These are phyloP conservation scores for Pseudopyricularia javanii DNA, from an alignment of 2,329 filamentous ascomycete genomes.

Conservation along the genomic window DNA sequence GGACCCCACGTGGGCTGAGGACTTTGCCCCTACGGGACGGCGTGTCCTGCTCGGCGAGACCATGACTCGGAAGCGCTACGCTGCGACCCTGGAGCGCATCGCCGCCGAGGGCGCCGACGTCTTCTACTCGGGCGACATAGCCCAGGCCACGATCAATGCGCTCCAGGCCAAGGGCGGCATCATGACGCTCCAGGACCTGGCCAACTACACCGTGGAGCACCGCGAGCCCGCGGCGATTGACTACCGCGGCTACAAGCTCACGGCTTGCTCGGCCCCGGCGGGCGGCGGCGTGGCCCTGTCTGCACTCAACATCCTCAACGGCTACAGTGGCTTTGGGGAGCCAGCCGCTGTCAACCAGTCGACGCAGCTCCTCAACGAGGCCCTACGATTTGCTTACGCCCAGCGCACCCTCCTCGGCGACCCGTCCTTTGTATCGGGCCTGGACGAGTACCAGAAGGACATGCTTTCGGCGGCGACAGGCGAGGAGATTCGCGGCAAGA, in stretches of 20 bases:
- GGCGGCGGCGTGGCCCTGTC: conserved; percentile 61
- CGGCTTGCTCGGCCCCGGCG: conserved; percentile 56
- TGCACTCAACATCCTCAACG: conserved; percentile 63
- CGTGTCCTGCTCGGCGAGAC: conserved; percentile 55
- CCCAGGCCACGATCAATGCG: conserved; percentile 56
- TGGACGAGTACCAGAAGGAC: conserved; percentile 44
- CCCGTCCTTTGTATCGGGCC: conserved; percentile 52
- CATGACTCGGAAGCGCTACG: conserved; percentile 64
- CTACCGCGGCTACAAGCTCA: conserved; percentile 61
- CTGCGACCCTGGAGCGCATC: conserved; percentile 59
- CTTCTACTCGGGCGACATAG: conserved; percentile 60
- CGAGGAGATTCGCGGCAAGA: conserved; percentile 34
- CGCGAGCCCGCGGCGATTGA: conserved; percentile 47
- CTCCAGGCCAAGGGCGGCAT: conserved; percentile 54
- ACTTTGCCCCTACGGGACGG: conserved; percentile 69
- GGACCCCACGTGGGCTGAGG: conserved; percentile 66
- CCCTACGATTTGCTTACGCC: conserved; percentile 72
- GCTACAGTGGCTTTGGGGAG: conserved; percentile 42
- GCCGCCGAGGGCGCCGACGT: conserved; percentile 51
- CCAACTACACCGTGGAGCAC: conserved; percentile 57
- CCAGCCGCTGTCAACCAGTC: conserved; percentile 42
- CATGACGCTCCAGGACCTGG: conserved; percentile 63
- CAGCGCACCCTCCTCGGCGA: conserved; percentile 64
- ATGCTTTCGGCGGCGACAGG: conserved; percentile 52
- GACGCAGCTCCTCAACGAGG: conserved; percentile 72